Conservation (phyloP, 352 stramenopile species). For the Phytopythium cucurbitacearum region DNA sequence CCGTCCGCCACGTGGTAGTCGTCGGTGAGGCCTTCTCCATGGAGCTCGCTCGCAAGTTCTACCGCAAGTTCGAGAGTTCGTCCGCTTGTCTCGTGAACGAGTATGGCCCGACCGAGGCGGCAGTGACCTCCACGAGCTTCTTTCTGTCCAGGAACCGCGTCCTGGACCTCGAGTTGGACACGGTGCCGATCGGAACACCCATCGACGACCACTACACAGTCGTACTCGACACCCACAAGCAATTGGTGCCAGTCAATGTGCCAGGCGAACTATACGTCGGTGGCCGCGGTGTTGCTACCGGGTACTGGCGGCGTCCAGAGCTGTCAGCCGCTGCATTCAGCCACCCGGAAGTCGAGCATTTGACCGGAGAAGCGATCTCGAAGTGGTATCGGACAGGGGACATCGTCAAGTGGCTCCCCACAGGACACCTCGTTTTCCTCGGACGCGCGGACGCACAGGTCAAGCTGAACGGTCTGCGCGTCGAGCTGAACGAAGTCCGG, state of each 20-base stretch:
- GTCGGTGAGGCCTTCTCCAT: slow-evolving; percentile 41
- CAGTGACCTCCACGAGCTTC: slow-evolving; percentile 45
- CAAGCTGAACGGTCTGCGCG: slow-evolving; percentile 77
- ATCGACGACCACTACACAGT: slow-evolving; percentile 39
- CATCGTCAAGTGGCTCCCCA: slow-evolving; percentile 50
- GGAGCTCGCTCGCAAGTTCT: slow-evolving; percentile 41
- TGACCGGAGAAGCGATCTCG: background rate
- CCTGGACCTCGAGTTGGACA: slow-evolving; percentile 16
- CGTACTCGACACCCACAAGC: slow-evolving; percentile 43
- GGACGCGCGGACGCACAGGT: slow-evolving; percentile 71
- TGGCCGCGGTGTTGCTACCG: slow-evolving; percentile 49
- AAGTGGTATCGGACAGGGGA: slow-evolving; percentile 69
- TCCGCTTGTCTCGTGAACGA: slow-evolving; percentile 42
- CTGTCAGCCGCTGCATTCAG: slow-evolving; percentile 25
- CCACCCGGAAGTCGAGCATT: slow-evolving; percentile 5
- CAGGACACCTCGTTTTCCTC: slow-evolving; percentile 55
- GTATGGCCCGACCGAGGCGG: slow-evolving; percentile 49
- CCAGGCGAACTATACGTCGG: slow-evolving; percentile 68
- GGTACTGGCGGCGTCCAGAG: slow-evolving; percentile 55
- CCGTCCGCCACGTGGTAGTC: slow-evolving; percentile 34
- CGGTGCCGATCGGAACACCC: slow-evolving; percentile 50
- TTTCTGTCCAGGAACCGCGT: slow-evolving; percentile 16
- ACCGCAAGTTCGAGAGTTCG: slow-evolving; percentile 17
- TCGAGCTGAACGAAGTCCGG: slow-evolving; percentile 79
- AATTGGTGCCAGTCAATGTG: slow-evolving; percentile 43